Base-by-base conservation (phyloP, 805 yeast genomes). In the Wickerhamomyces tratensis region DNA sequence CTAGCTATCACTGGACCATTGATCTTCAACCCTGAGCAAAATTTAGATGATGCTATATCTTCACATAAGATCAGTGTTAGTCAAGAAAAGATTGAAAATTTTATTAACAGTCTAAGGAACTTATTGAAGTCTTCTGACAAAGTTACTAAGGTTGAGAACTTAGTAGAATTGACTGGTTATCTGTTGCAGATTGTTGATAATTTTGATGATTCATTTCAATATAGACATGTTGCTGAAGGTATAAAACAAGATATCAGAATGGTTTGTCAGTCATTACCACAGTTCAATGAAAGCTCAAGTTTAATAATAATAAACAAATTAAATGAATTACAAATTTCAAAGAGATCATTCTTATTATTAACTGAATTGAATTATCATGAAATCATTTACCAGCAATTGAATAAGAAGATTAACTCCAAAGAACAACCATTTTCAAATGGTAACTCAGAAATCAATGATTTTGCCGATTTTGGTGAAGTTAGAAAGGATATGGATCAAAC, bases 381-480 rank as follows among this genome's bases (percentile, higher is more conserved):
- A 20, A 20, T 20, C 20, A 20, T 20, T 4, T 20, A 2, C 20
- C 20, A 20, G 20, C 20, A 20, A 20, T 20, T 20, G 20, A 20
- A 20, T 20, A 20, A 20, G 20, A 20, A 20, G 20, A 20, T 20
- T 20, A 20, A 20, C 20, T 20, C 20, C 4, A 20, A 20, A 20
- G 20, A 20, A 20, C 20, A 20, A 20, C 4, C 20, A 20, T 20
- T 20, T 20, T 20, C 20, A 20, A 20, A 20, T 10, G 15, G 11
- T 10, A 25, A 12, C 2, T 8, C 15, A 6, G 37, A 34, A 9
- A 14, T 14, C 11, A 46, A 41, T 35, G 58, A 43, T 5, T 54
- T 56, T 41, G 49, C 43, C 11, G 58, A 46, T 12, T 54, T 56
- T 46, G 57, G 51, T 20, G 37, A 33, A 2, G 47, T 56, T 6